A percentile compares a stretch with the other conserved stretches of the same genome.
Conservation (phyloP, 495 filamentous ascomycete genomes). For the Cetradonia linearis region DNA sequence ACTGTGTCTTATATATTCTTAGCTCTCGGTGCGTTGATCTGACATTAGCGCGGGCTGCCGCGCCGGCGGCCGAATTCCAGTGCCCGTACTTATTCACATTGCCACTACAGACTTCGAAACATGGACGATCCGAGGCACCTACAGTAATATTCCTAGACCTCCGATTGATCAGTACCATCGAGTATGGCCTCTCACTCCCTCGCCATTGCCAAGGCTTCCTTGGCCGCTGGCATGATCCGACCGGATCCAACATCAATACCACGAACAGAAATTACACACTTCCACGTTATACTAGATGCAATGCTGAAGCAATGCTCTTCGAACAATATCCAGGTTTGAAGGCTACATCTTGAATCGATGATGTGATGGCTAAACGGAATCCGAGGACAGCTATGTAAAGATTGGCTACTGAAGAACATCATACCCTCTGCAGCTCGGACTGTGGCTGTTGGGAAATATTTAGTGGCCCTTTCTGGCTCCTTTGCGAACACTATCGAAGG, state of each 20-base stretch:
- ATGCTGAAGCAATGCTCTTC: slow-evolving; percentile 65
- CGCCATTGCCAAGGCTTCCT: slow-evolving; percentile 70
- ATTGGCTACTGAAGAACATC: slow-evolving; percentile 68
- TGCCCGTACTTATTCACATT: background rate
- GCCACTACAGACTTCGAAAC: no score
- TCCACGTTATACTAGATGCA: slow-evolving; percentile 58
- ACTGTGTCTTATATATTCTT: background rate
- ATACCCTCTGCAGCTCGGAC: slow-evolving; percentile 57
- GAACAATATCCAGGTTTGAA: slow-evolving; percentile 92
- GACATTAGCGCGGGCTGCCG: background rate
- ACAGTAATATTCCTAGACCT: background rate
- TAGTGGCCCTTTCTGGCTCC: slow-evolving; percentile 56
- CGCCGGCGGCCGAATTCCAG: background rate
- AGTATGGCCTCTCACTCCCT: slow-evolving; percentile 65
- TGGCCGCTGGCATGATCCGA: slow-evolving; percentile 63
- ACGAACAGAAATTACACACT: slow-evolving; percentile 60
- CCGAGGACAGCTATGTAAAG: slow-evolving; percentile 65
- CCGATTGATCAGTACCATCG: background rate
- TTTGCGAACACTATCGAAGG: slow-evolving; percentile 30
- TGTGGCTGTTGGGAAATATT: slow-evolving; percentile 62
- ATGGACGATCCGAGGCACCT: background rate
- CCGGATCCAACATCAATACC: slow-evolving; percentile 63
- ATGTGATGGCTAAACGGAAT: slow-evolving; percentile 47
- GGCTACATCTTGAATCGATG: slow-evolving; percentile 42
- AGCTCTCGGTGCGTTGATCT: background rate